These are phyloP conservation scores for Leptographium radiaticola DNA, from an alignment of 2,329 filamentous ascomycete species.

Conservation along the genomic window DNA sequence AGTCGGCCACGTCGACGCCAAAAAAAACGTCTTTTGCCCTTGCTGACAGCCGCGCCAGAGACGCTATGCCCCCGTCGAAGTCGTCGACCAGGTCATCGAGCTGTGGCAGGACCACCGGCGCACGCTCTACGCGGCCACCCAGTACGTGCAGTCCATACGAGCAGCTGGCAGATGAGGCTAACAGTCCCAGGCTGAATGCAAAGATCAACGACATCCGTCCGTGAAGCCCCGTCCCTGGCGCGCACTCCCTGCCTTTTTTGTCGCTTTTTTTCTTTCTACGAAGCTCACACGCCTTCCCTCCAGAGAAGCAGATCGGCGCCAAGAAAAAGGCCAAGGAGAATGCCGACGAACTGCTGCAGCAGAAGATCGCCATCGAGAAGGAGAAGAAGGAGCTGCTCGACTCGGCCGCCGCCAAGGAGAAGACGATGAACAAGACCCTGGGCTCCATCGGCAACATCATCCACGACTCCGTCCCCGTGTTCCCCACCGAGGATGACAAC, in stretches of 20 bases:
- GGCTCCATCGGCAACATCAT: constrained; percentile 84
- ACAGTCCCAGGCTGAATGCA: constrained; percentile 40
- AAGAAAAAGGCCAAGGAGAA: constrained; percentile 96
- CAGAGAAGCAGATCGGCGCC: constrained; percentile 13
- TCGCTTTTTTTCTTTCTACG: not conserved
- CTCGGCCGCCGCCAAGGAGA: constrained; percentile 57
- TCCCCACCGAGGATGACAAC: constrained; percentile 84
- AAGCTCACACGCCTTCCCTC: not conserved
- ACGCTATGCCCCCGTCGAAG: constrained; percentile 65
- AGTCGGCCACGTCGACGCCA: not conserved
- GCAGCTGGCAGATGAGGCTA: not conserved
- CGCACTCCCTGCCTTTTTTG: not conserved
- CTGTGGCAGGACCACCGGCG: constrained; percentile 76
- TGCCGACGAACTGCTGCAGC: constrained; percentile 62
- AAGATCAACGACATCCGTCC: constrained; percentile 59
- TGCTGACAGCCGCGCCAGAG: constrained; percentile 24
- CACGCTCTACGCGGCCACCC: constrained; percentile 44
- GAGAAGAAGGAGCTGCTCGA: constrained; percentile 72
- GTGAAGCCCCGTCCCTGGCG: not conserved
- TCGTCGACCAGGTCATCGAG: constrained; percentile 81
- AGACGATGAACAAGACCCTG: constrained; percentile 60
- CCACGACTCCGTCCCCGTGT: constrained; percentile 73
- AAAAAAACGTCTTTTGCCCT: no score
- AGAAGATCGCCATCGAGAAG: constrained; percentile 54
- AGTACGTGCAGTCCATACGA: constrained; percentile 21